Percentiles rank a stretch among this genome's conserved stretches.
phyloP scores from a whole-genome alignment of 2,329 filamentous ascomycete species.

The Bertia moriformis region DNA sequence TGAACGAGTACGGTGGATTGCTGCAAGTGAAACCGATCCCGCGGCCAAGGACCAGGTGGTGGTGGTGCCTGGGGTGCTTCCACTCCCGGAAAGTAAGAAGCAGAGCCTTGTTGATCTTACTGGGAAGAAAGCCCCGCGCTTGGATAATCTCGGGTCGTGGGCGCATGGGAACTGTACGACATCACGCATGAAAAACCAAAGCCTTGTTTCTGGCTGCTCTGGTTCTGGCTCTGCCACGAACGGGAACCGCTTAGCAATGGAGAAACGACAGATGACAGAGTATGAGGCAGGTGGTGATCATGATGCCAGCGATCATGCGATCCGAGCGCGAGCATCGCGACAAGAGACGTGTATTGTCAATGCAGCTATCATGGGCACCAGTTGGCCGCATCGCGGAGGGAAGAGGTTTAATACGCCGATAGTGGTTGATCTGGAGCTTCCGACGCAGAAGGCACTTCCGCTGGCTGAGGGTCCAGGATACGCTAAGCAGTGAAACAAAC shows the following conservation, averaged over 20 bases:
- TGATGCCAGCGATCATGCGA: background rate
- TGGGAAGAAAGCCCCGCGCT: constrained; percentile 16
- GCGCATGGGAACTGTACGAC: background rate
- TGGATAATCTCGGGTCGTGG: constrained; percentile 9
- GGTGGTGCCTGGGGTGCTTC: constrained; percentile 23
- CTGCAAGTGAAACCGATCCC: constrained; percentile 1
- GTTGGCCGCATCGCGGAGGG: constrained; percentile 24
- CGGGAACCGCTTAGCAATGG: background rate
- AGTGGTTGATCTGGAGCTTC: constrained; percentile 40
- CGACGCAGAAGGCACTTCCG: constrained; percentile 18
- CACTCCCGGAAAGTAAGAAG: constrained; percentile 32
- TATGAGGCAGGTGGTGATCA: too few species aligned
- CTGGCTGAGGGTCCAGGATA: too few species aligned
- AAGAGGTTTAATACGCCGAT: constrained; percentile 39
- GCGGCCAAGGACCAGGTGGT: background rate
- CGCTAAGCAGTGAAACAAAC: too few species aligned
- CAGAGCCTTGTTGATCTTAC: constrained; percentile 36
- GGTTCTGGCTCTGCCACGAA: too few species aligned
- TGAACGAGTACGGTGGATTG: constrained; percentile 30
- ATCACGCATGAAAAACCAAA: background rate
- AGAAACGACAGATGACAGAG: too few species aligned
- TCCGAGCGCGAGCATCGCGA: constrained; percentile 10
- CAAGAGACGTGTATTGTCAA: constrained; percentile 42
- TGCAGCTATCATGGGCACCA: constrained; percentile 35
- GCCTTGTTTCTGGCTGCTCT: too few species aligned